Base-by-base conservation (phyloP, 2,329 filamentous ascomycete genomes). In the Aspergillus awamori region DNA sequence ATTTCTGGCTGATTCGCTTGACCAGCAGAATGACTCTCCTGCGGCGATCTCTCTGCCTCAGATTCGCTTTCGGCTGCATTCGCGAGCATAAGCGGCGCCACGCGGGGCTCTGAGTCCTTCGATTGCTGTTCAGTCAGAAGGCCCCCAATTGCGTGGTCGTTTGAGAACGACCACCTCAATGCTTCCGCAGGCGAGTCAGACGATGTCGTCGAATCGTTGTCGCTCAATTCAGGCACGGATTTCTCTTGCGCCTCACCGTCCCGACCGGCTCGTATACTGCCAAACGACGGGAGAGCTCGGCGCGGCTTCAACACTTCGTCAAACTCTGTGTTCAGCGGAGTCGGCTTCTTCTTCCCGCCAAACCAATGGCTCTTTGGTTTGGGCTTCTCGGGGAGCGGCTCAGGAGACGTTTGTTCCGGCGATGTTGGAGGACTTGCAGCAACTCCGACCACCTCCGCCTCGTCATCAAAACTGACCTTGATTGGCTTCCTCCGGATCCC, bases 401-500 rank as follows among this genome's bases (percentile, higher is more conserved):
- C 79, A 26, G 73, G 69, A 4, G 70, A 59, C 41, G 72, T 69
- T 15, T 78, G 76, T 41, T 80, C 78, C 1, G 75, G 77, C 5
- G 76, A 79, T 6, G 75, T 77, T 30, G 77, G 74, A 53, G 77
- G 74, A 36, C 76, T 79, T 8, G 77, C 75, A 28, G 76, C 74
- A 17, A 79, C 71, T 20, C 80, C 81, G 28, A 84, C 78, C 26
- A 83, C 70, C 57, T 83, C 78, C 4, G 83, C 77, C 51, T 83
- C 81, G 47, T 87, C 85, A 59, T 87, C 86, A 66, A 89, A 97
- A 77, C 92, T 97, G 56, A 89, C 86, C 57, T 86, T 80, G 3
- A 80, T 80, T 30, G 75, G 75, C 70, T 83, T 86, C 73, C 83
- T 87, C 65, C 81, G 84, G 62, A 77, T 77, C 20, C 68, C 72